Percentiles rank a stretch among this genome's conserved stretches.
Evolutionary conservation across 352 stramenopile species (phyloP).

Genomic region (Phytophthora pluvialis): DNA sequence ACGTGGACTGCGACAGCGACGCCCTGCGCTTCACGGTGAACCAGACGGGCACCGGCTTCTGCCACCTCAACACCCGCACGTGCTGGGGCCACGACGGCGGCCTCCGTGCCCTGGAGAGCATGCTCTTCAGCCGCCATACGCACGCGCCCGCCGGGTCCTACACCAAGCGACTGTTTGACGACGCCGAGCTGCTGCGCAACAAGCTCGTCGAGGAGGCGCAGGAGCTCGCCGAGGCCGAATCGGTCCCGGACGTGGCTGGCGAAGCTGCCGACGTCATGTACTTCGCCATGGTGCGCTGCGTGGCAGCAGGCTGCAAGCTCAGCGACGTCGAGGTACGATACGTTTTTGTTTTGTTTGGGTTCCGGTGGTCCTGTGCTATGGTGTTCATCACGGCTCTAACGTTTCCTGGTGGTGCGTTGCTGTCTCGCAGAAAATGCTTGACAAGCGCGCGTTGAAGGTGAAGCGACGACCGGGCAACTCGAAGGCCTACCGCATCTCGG

Average conservation of each 20-base stretch:
- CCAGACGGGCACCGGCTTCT: slow-evolving; percentile 82
- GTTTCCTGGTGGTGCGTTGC: slow-evolving; percentile 1
- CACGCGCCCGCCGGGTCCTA: slow-evolving; percentile 94
- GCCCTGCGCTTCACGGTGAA: slow-evolving; percentile 95
- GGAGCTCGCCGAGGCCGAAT: slow-evolving; percentile 91
- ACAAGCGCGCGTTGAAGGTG: slow-evolving; percentile 94
- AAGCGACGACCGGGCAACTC: slow-evolving; percentile 88
- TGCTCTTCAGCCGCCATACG: slow-evolving; percentile 85
- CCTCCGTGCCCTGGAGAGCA: slow-evolving; percentile 90
- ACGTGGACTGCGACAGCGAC: slow-evolving; percentile 97
- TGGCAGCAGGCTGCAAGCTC: slow-evolving; percentile 91
- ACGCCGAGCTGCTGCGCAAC: slow-evolving; percentile 91
- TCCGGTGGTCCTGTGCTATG: slow-evolving; percentile 1
- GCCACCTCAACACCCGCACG: slow-evolving; percentile 91
- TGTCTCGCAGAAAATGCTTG: slow-evolving; percentile 76
- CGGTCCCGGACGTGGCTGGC: slow-evolving; percentile 88
- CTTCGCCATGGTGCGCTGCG: slow-evolving; percentile 95
- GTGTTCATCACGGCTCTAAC: slow-evolving; percentile 11
- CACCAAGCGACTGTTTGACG: slow-evolving; percentile 96
- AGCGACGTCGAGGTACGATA: slow-evolving; percentile 88
- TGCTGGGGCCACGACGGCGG: slow-evolving; percentile 93
- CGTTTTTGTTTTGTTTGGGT: slow-evolving; percentile 3
- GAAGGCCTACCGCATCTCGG: slow-evolving; percentile 88
- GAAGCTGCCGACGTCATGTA: slow-evolving; percentile 97
- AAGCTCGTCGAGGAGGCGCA: slow-evolving; percentile 98